A percentile compares a stretch with the other conserved stretches of the same genome.
Evolutionary conservation across 352 stramenopile genomes (phyloP).

Genomic region (Phytophthora megakarya): DNA sequence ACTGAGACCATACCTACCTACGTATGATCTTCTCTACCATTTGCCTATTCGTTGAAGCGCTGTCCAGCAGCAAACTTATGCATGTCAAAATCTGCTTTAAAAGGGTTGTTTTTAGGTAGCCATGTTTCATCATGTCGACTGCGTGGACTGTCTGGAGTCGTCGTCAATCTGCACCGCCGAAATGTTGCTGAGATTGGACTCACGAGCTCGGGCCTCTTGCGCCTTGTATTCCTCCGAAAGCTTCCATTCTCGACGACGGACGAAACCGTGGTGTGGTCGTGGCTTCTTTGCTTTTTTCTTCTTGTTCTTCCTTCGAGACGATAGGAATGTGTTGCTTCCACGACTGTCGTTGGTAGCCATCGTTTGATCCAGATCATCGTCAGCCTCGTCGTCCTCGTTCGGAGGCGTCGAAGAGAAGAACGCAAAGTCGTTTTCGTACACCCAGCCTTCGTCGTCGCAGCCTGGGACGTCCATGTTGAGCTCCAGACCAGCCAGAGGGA

Average conservation of each 20-base stretch:
- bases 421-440: constrained; percentile 87
- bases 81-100: constrained; percentile 19
- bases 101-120: too few species aligned
- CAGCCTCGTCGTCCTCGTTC: constrained; percentile 27
- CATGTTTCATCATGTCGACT: too few species aligned
- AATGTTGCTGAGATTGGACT: constrained; percentile 43
- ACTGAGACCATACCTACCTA: neutral
- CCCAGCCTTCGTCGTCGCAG: constrained; percentile 81
- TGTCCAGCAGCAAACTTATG: too few species aligned
- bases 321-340: constrained; percentile 36
- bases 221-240: constrained; percentile 67
- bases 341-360: constrained; percentile 12
- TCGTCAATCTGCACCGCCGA: constrained; percentile 49
- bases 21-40: neutral
- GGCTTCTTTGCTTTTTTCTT: constrained; percentile 55
- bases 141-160: constrained; percentile 21
- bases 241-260: constrained; percentile 75
- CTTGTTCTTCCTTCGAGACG: constrained; percentile 38
- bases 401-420: constrained; percentile 67
- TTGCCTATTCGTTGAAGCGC: too few species aligned
- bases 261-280: constrained; percentile 64
- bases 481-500: constrained; percentile 70
- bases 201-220: constrained; percentile 32
- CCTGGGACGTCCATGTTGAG: constrained; percentile 62
- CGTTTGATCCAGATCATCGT: constrained; percentile 31